phyloP scores from a whole-genome alignment of 1,139 yeast species.

The Hansenula anomala region DNA sequence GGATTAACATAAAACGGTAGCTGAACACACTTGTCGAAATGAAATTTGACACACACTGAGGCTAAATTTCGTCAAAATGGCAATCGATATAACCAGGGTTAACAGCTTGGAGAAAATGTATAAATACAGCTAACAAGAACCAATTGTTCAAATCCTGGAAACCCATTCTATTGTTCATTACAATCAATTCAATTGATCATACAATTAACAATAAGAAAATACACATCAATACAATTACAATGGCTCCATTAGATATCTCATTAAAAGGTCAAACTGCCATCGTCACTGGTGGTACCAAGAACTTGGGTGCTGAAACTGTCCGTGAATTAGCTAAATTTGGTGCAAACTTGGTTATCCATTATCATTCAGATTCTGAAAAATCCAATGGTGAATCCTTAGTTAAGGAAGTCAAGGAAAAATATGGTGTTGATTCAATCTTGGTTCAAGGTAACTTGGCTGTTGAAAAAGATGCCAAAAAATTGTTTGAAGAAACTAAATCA shows the following conservation, averaged over 20 bases:
- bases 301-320: constrained; percentile 58
- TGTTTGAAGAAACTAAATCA: constrained; percentile 42
- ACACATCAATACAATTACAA: neutral
- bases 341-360: constrained; percentile 52
- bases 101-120: no score
- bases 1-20: neutral
- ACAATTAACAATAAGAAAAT: no score
- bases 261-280: constrained; percentile 48
- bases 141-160: no score
- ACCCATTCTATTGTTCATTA: neutral
- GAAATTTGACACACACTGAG: no score
- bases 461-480: constrained; percentile 36
- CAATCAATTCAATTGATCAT: neutral
- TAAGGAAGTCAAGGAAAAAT: constrained; percentile 30
- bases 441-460: constrained; percentile 42
- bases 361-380: constrained; percentile 41
- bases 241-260: constrained; percentile 19
- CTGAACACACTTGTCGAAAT: no score
- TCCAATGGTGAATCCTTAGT: constrained; percentile 36
- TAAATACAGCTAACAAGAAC: no score
- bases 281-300: constrained; percentile 64
- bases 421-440: constrained; percentile 38
- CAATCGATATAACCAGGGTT: no score
- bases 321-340: constrained; percentile 52
- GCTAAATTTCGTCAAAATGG: no score